Evolutionary conservation across 2,329 filamentous ascomycete species (phyloP), one percentile per base, ranked within the genome.

Genomic region (Apiospora phragmitis): DNA sequence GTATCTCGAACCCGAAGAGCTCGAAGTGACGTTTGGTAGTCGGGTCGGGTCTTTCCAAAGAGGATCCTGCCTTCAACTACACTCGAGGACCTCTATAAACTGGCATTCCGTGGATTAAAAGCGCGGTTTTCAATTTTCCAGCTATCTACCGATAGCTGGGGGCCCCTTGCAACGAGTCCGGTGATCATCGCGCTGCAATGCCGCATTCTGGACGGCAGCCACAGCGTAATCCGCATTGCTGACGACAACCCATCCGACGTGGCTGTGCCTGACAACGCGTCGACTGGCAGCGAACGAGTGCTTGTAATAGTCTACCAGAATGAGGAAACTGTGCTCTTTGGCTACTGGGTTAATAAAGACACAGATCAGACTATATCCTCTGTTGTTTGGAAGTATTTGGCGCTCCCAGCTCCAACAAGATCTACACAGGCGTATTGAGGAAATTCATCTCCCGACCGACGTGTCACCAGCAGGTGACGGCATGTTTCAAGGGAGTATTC

Each of bases 401-500:
- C 49, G 49, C 26, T 18, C 7, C 14, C 14, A 16, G 4, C 7
- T 55, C 32, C 26, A 55, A 9, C 2, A 32, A 16, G 1, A 29
- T 2, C 14, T 29, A 3, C 5, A 18, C 6, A 3, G 5, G 18
- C 11, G 4, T 29, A 16, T 55, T 1, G 49, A 55, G 26, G 49
- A 55, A 3, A 32, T 2, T 7, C 6, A 29, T 3, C 0, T 55
- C 3, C 5, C 2, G 6, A 55, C 3, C 32, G 26, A 55, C 0
- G 0, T 55, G 5, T 2, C 1, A 1, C 26, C 7, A 18, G 3
- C 18, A 3, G 26, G 26, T 2, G 26, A 55, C 6, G 26, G 16
- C 14, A 0, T 7, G 26, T 16, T 1, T 29, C 2, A 1, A 0
- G 26, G 26, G 49, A 16, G 6, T 1, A 2, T 8, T 3, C 26